phyloP scores from a whole-genome alignment of 2,329 filamentous ascomycete genomes.

The Epichloe festucae region DNA sequence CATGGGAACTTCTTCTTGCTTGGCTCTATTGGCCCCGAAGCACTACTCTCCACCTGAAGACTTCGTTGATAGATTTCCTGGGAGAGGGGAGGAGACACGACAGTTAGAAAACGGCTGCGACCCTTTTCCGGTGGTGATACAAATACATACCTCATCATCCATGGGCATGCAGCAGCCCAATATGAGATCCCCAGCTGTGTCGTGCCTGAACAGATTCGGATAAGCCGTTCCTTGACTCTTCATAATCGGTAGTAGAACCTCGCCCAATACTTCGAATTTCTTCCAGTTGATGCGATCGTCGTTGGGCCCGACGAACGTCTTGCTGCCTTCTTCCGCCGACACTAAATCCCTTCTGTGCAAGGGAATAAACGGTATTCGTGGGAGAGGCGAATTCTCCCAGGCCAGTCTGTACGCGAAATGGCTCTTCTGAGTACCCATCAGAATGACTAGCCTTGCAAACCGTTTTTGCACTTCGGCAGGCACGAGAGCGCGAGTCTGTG shows the following conservation, averaged over 20 bases:
- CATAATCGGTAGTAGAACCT: conserved; percentile 82
- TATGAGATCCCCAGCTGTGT: conserved; percentile 60
- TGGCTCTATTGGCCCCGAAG: conserved; percentile 31
- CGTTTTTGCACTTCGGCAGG: conserved; percentile 61
- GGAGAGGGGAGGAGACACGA: not conserved
- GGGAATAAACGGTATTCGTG: conserved; percentile 87
- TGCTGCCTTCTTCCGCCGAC: conserved; percentile 82
- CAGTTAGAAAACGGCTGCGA: not conserved
- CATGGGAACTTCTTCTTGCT: conserved; percentile 54
- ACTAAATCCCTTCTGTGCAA: conserved; percentile 82
- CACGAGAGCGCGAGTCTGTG: conserved; percentile 66
- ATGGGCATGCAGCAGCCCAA: conserved; percentile 69
- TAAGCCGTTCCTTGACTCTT: conserved; percentile 81
- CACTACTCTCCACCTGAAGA: conserved; percentile 41
- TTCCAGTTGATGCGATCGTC: conserved; percentile 85
- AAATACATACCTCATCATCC: conserved; percentile 68
- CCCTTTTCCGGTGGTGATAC: not conserved
- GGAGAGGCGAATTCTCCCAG: conserved; percentile 87
- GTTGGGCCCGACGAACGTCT: conserved; percentile 67
- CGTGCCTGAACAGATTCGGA: conserved; percentile 54
- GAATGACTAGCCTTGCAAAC: conserved; percentile 74
- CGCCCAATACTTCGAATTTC: conserved; percentile 93
- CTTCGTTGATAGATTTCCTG: conserved; percentile 54
- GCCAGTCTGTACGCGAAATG: conserved; percentile 93
- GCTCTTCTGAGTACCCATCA: conserved; percentile 88